Percentiles rank a stretch among this genome's conserved stretches.
These are phyloP conservation scores for Plantago rigida DNA, from an alignment of 305 asterid genomes.

Conservation along the genomic window DNA sequence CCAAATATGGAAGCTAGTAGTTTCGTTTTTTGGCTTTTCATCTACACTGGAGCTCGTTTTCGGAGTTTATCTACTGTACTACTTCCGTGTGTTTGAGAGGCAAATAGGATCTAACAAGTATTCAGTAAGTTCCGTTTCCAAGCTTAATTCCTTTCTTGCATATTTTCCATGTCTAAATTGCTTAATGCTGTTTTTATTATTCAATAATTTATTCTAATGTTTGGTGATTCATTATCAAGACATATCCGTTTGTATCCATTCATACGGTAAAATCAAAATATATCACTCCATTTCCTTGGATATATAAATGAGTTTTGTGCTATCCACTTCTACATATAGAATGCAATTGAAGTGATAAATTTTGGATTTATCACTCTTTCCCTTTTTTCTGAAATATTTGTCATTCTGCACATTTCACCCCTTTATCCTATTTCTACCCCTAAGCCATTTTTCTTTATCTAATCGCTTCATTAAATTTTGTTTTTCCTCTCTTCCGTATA, in stretches of 20 bases:
- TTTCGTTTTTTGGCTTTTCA: constrained; percentile 76
- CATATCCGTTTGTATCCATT: no score
- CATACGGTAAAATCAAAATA: no score
- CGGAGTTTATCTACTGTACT: constrained; percentile 83
- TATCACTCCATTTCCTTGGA: no score
- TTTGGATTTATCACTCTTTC: no score
- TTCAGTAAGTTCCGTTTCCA: constrained; percentile 52
- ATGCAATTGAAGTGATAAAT: no score
- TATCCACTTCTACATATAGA: no score
- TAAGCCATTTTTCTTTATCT: no score
- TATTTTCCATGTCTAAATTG: constrained; percentile 24
- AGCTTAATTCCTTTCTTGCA: constrained; percentile 20
- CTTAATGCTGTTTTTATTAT: constrained; percentile 1
- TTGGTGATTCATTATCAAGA: not conserved
- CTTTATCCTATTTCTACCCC: no score
- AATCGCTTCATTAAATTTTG: no score
- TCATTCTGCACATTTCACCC: constrained; percentile 9
- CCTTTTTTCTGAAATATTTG: not conserved
- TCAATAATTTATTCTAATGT: constrained; percentile 1
- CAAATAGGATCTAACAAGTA: constrained; percentile 96
- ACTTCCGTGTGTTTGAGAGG: constrained; percentile 97
- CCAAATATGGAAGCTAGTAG: constrained; percentile 87
- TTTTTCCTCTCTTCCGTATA: no score
- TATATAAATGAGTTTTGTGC: no score
- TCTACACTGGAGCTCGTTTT: constrained; percentile 90